Evolutionary conservation across 2,329 filamentous ascomycete genomes (phyloP).

Genomic region (Diplocarpon rosae): DNA sequence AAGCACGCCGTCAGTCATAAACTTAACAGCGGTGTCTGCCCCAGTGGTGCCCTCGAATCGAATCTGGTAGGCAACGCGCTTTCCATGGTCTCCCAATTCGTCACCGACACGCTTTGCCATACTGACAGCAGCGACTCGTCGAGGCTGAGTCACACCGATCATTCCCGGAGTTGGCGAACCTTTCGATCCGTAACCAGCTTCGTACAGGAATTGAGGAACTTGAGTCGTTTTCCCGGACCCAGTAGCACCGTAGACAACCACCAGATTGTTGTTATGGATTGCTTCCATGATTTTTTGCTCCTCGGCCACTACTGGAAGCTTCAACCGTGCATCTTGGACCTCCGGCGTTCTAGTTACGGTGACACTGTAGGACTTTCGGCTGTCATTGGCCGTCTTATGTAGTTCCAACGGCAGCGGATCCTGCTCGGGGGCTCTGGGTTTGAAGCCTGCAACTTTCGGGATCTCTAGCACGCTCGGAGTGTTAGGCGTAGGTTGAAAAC

Average conservation of each 20-base stretch:
- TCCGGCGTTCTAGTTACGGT: slow-evolving; percentile 56
- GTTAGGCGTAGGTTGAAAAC: slow-evolving; percentile 41
- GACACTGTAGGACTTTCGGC: slow-evolving; percentile 67
- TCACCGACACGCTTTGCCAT: slow-evolving; percentile 88
- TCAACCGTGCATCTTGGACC: slow-evolving; percentile 67
- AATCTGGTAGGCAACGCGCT: slow-evolving; percentile 82
- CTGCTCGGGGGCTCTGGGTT: slow-evolving; percentile 54
- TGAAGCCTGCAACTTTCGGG: slow-evolving; percentile 50
- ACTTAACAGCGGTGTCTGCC: slow-evolving; percentile 81
- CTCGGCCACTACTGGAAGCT: slow-evolving; percentile 83
- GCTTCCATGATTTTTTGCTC: slow-evolving; percentile 98
- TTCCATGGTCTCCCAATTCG: slow-evolving; percentile 69
- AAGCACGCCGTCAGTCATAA: slow-evolving; percentile 97
- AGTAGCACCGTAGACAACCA: slow-evolving; percentile 88
- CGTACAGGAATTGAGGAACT: slow-evolving; percentile 89
- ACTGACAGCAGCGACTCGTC: slow-evolving; percentile 88
- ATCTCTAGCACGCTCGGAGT: slow-evolving; percentile 28
- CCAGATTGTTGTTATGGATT: slow-evolving; percentile 80
- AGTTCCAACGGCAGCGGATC: slow-evolving; percentile 61
- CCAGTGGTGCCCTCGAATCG: slow-evolving; percentile 81
- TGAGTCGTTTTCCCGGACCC: slow-evolving; percentile 98
- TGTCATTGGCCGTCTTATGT: slow-evolving; percentile 43
- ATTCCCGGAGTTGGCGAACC: slow-evolving; percentile 75
- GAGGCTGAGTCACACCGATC: slow-evolving; percentile 90
- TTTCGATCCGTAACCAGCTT: slow-evolving; percentile 78